phyloP scores from a whole-genome alignment of 371 early-diverging fungal species.

The Actinomortierella ambigua region DNA sequence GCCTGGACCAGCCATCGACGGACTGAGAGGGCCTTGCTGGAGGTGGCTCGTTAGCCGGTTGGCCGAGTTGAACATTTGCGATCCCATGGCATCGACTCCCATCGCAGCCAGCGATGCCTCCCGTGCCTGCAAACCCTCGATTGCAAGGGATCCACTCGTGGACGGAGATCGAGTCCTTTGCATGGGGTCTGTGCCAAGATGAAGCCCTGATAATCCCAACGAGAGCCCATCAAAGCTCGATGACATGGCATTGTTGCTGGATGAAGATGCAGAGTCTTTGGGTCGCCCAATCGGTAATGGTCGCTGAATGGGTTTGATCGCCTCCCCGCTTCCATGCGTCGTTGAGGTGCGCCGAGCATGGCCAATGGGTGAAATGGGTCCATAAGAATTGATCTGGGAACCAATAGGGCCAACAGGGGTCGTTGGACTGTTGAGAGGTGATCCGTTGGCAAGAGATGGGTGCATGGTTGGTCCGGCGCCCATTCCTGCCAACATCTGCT shows the following conservation, averaged over 20 bases:
- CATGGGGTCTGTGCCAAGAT: slow-evolving; percentile 27
- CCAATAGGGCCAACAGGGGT: slow-evolving; percentile 34
- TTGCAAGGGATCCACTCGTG: slow-evolving; percentile 13
- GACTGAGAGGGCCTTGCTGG: slow-evolving; percentile 13
- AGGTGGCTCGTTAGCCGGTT: slow-evolving; percentile 3
- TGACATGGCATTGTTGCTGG: slow-evolving; percentile 7
- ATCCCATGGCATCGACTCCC: slow-evolving; percentile 3
- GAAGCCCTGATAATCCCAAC: slow-evolving; percentile 28
- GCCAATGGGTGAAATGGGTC: slow-evolving; percentile 41
- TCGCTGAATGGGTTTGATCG: slow-evolving; percentile 40
- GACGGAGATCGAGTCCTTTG: slow-evolving; percentile 32
- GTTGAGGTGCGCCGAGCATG: slow-evolving; percentile 41
- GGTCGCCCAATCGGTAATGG: slow-evolving; percentile 45
- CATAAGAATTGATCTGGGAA: slow-evolving; percentile 32
- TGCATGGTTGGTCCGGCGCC: too few species aligned
- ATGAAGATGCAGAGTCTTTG: slow-evolving; percentile 10
- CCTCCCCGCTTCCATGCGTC: slow-evolving; percentile 30
- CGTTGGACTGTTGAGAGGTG: slow-evolving; percentile 40
- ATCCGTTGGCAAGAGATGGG: slow-evolving; percentile 7
- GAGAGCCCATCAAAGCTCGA: slow-evolving; percentile 40
- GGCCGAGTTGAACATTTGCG: neutral
- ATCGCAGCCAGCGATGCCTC: slow-evolving; percentile 7
- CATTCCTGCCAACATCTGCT: too few species aligned
- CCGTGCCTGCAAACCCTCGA: slow-evolving; percentile 6
- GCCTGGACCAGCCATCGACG: slow-evolving; percentile 13